Evolutionary conservation across 441 rosid species (phyloP), one percentile per base, ranked within the genome.

Genomic region (Erodium trifolium): DNA sequence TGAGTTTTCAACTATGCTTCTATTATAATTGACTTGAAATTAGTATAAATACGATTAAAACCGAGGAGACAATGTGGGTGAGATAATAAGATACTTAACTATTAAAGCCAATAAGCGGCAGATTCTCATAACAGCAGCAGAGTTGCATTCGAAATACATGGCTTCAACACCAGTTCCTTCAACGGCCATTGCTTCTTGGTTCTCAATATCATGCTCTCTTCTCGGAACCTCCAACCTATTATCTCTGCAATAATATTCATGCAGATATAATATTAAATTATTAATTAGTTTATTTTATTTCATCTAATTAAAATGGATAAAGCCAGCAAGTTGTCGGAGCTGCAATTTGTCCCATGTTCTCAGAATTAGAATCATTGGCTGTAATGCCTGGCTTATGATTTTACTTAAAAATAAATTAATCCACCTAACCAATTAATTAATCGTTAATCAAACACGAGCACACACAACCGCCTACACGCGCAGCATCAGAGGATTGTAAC

Each of bases 21-120:
- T 1, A 41, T 41, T 12, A 41, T 41, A 12, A 41, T 35, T 35
- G 41, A 6, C 41, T 0, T 35, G 2, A 6, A 35, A 35, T 35
- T 35, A 35, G 2, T 4, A 35, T 35, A 35, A 35, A 37, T 37
- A 37, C 9, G 8, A 37, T 37, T 37, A 37, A 37, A 37, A 37
- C 0, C 1, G 43, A 37, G 6, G 43, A 6, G 9, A 5, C 6
- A 37, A 37, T 37, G 6, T 37, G 8, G 6, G 8, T 5, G 27
- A 23, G 27, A 23, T 23, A 23, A 23, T 23, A 23, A 23, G 27
- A 23, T 37, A 37, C 43, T 37, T 37, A 37, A 60, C 65, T n/a
- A 60, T 23, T 60, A 60, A 29, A 60, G 65, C 65, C 65, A 60
- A 27, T 19, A 60, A 23, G 31, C 65, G 31, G 65, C 65, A 60